Conservation (phyloP, 1,284 basidiomycete genomes). For the Termitomyces sp. region DNA sequence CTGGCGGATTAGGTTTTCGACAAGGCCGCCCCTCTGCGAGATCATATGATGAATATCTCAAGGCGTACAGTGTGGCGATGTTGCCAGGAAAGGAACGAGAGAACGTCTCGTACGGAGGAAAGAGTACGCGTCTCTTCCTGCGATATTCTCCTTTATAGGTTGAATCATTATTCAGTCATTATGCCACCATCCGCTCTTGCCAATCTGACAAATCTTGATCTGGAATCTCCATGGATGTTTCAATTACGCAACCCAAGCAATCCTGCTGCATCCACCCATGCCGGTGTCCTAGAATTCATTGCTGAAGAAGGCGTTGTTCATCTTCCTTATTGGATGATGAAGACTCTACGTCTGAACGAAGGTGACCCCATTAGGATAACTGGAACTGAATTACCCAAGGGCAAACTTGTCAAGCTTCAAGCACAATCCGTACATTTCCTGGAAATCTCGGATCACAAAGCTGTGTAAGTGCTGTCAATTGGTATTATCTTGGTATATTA, state of each 20-base stretch:
- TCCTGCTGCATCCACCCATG: conserved; percentile 85
- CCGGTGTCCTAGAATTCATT: conserved; percentile 98
- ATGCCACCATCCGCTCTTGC: conserved; percentile 97
- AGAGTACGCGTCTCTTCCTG: conserved; percentile 65
- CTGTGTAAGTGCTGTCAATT: conserved; percentile 65
- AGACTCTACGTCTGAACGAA: conserved; percentile 85
- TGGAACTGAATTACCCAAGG: conserved; percentile 85
- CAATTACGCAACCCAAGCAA: conserved; percentile 89
- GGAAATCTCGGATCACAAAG: conserved; percentile 93
- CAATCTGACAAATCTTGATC: conserved; percentile 82
- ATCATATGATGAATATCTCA: conserved; percentile 77
- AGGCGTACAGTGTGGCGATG: conserved; percentile 85
- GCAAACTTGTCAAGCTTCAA: conserved; percentile 95
- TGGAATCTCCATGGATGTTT: conserved; percentile 95
- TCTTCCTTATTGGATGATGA: conserved; percentile 99
- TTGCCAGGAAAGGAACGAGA: conserved; percentile 77
- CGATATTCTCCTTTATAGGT: conserved; percentile 10
- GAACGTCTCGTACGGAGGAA: conserved; percentile 93
- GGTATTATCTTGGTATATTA: not conserved
- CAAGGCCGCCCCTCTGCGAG: conserved; percentile 49
- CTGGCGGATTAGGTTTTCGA: conserved; percentile 41
- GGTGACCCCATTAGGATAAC: conserved; percentile 94
- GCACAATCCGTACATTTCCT: conserved; percentile 95
- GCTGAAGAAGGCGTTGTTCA: conserved; percentile 96
- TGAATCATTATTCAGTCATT: conserved; percentile 58